A percentile compares a stretch with the other conserved stretches of the same genome.
phyloP scores from a whole-genome alignment of 768 basidiomycete genomes.

The Pulveroboletus ravenelii region DNA sequence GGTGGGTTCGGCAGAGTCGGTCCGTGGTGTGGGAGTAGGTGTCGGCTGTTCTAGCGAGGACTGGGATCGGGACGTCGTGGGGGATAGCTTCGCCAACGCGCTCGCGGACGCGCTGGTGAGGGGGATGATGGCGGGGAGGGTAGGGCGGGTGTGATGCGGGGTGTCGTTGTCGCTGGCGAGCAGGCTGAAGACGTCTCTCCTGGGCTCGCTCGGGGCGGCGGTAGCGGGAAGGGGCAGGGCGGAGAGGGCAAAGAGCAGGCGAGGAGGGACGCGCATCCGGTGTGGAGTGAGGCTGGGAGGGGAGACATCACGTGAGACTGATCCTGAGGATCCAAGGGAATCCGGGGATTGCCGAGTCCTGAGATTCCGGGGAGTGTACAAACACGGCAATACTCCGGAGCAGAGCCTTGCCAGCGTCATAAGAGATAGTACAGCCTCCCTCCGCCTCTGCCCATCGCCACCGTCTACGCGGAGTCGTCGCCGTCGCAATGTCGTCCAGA shows the following conservation, averaged over 20 bases:
- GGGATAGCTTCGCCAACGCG: background rate
- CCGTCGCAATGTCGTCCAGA: slow-evolving; percentile 49
- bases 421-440: background rate
- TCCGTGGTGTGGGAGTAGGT: background rate
- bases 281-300: too few relatives aligned
- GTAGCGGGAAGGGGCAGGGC: background rate
- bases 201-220: background rate
- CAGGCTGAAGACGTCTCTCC: slow-evolving; percentile 15
- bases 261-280: background rate
- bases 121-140: background rate
- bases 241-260: background rate
- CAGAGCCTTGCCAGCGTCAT: slow-evolving; percentile 8
- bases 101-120: background rate
- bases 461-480: background rate
- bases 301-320: background rate
- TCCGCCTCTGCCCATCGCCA: slow-evolving; percentile 1
- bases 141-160: background rate
- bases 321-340: background rate
- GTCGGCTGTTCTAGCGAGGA: background rate
- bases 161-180: slow-evolving; percentile 5
- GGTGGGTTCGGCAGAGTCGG: background rate
- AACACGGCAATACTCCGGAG: background rate
- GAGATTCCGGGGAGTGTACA: background rate
- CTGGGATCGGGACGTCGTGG: background rate
- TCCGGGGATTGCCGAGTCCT: slow-evolving; percentile 14